Percentiles rank a stretch among this genome's conserved stretches.
Conservation (phyloP, 306 rosid species). For the Canavalia gladiata region DNA sequence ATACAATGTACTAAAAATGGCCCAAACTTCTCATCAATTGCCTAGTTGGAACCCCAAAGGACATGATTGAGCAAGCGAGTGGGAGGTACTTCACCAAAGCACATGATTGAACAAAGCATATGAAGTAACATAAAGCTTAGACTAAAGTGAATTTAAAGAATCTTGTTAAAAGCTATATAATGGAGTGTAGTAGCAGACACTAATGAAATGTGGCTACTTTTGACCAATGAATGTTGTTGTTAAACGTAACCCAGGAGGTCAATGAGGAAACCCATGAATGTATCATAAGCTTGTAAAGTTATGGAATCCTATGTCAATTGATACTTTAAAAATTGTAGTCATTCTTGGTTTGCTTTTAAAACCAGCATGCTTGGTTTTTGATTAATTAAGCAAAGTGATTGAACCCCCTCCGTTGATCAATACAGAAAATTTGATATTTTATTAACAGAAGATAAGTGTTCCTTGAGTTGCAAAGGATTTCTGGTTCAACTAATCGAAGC, state of each 20-base stretch:
- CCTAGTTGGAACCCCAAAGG: constrained; percentile 52
- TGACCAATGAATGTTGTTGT: constrained; percentile 63
- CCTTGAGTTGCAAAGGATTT: constrained; percentile 7
- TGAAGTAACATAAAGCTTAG: constrained; percentile 92
- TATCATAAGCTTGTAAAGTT: constrained; percentile 62
- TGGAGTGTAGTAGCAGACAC: constrained; percentile 98
- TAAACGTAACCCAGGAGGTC: constrained; percentile 62
- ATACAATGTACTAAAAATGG: constrained; percentile 46
- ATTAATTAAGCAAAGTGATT: constrained; percentile 51
- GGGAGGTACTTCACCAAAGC: constrained; percentile 60
- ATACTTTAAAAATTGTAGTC: constrained; percentile 31
- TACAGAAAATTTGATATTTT: background rate
- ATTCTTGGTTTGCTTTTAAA: constrained; percentile 38
- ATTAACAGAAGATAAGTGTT: constrained; percentile 4
- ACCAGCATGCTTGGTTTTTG: constrained; percentile 37
- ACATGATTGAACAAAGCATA: constrained; percentile 60
- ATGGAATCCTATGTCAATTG: constrained; percentile 85
- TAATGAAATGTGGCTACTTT: constrained; percentile 77
- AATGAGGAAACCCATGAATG: constrained; percentile 67
- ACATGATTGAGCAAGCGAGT: constrained; percentile 65
- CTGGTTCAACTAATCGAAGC: background rate
- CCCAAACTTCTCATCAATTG: constrained; percentile 18
- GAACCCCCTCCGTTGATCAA: constrained; percentile 48
- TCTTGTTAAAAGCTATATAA: constrained; percentile 86
- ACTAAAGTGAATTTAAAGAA: constrained; percentile 81